Evolutionary conservation across 495 filamentous ascomycete species (phyloP).

Genomic region (Aspergillus avenaceus): DNA sequence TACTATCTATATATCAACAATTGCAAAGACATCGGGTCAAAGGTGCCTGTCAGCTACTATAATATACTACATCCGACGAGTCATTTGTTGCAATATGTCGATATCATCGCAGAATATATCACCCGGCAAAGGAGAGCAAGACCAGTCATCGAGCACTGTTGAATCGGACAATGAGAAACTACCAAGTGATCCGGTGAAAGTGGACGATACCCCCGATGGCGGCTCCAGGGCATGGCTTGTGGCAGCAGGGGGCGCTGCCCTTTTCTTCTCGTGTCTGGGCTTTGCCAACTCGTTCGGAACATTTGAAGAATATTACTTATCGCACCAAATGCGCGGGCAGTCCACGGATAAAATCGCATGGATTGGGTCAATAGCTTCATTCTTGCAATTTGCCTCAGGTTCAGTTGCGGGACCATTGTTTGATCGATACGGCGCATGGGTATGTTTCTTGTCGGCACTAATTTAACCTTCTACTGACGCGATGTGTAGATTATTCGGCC

Average conservation of each 20-base stretch:
- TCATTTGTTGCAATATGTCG: too few relatives aligned
- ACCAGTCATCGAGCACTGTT: neutral
- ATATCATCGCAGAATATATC: neutral
- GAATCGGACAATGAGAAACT: neutral
- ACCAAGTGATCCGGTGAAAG: neutral
- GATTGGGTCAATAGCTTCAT: slow-evolving; percentile 51
- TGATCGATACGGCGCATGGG: slow-evolving; percentile 46
- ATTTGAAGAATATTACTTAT: slow-evolving; percentile 29
- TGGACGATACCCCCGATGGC: slow-evolving; percentile 21
- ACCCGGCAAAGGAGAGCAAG: neutral
- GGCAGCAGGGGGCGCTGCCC: slow-evolving; percentile 20
- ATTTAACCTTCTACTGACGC: too few relatives aligned
- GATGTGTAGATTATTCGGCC: slow-evolving; percentile 11
- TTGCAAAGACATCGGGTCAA: too few relatives aligned
- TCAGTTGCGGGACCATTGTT: slow-evolving; percentile 46
- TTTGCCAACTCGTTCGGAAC: slow-evolving; percentile 34
- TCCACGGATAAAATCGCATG: slow-evolving; percentile 24
- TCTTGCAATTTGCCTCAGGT: slow-evolving; percentile 44
- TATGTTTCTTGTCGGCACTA: slow-evolving; percentile 7
- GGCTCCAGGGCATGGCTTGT: slow-evolving; percentile 30
- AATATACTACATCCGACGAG: too few relatives aligned
- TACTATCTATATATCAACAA: too few relatives aligned
- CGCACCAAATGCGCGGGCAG: slow-evolving; percentile 1
- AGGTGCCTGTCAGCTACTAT: too few relatives aligned
- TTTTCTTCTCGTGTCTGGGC: slow-evolving; percentile 40